Conservation (phyloP, 257 asterid species). For the Lantana camara region DNA sequence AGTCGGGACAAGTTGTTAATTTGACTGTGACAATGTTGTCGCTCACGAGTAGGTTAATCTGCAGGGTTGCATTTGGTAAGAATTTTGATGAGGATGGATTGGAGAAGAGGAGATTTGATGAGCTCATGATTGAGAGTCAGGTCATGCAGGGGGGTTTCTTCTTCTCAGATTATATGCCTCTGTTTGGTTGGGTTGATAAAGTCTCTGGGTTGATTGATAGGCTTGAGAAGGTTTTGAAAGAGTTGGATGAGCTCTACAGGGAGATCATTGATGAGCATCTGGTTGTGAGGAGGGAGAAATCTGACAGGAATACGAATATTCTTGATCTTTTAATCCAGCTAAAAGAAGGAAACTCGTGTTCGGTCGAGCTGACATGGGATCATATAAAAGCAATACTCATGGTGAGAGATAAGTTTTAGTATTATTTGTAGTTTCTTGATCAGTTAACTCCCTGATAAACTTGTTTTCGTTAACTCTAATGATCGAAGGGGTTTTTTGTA, state of each 20-base stretch:
- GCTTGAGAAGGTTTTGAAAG: slow-evolving; percentile 32
- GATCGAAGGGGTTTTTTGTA: no score
- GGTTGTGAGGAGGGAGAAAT: background rate
- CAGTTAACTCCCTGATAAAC: no score
- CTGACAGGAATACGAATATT: slow-evolving; percentile 27
- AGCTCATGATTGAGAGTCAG: slow-evolving; percentile 40
- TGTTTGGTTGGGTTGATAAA: slow-evolving; percentile 38
- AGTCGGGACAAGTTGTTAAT: slow-evolving; percentile 5
- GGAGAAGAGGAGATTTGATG: slow-evolving; percentile 26
- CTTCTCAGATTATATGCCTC: slow-evolving; percentile 40
- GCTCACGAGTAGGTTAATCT: slow-evolving; percentile 29
- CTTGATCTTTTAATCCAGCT: slow-evolving; percentile 42
- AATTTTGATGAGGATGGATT: background rate
- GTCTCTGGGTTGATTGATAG: slow-evolving; percentile 38
- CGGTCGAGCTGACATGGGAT: slow-evolving; percentile 29
- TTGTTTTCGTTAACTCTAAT: no score
- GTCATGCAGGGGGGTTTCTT: slow-evolving; percentile 38
- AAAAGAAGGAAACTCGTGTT: slow-evolving; percentile 7
- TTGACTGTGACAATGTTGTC: slow-evolving; percentile 16
- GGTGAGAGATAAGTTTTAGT: no score
- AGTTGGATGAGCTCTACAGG: slow-evolving; percentile 33
- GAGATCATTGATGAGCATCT: slow-evolving; percentile 43
- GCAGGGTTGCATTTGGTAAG: slow-evolving; percentile 40
- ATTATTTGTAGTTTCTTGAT: background rate
- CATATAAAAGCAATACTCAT: slow-evolving; percentile 40